Conservation (phyloP, 1,139 yeast species). For the Candida mesenterica region DNA sequence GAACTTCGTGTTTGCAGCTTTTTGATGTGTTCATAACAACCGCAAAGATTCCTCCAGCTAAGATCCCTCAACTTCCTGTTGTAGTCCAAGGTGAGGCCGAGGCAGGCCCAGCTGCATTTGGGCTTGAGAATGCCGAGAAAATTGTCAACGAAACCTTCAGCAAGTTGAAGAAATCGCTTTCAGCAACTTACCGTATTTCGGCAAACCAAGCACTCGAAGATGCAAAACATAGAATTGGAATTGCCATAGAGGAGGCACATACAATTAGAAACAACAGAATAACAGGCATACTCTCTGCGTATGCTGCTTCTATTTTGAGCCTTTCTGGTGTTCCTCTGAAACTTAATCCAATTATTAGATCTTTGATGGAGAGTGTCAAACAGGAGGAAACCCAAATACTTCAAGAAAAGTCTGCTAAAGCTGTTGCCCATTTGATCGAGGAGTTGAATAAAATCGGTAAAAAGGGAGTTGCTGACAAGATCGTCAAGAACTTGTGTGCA, state of each 20-base stretch:
- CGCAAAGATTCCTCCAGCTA: constrained; percentile 72
- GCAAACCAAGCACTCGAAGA: constrained; percentile 77
- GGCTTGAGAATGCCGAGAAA: constrained; percentile 72
- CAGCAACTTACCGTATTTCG: constrained; percentile 71
- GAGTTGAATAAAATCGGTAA: constrained; percentile 59
- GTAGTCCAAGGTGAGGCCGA: constrained; percentile 92
- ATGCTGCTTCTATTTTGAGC: constrained; percentile 71
- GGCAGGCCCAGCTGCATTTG: constrained; percentile 93
- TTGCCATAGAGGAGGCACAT: constrained; percentile 71
- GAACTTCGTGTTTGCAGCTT: constrained; percentile 85
- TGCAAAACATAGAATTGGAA: constrained; percentile 63
- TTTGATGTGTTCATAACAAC: constrained; percentile 73
- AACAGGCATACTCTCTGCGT: constrained; percentile 66
- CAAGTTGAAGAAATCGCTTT: constrained; percentile 59
- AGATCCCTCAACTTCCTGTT: constrained; percentile 80
- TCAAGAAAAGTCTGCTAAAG: constrained; percentile 68
- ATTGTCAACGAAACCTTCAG: constrained; percentile 65
- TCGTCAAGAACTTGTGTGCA: constrained; percentile 86
- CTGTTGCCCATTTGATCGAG: constrained; percentile 63
- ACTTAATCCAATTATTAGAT: constrained; percentile 82
- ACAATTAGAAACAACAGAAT: constrained; percentile 53
- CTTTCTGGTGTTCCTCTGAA: constrained; percentile 73
- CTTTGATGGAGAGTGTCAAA: constrained; percentile 91
- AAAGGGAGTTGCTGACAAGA: constrained; percentile 77
- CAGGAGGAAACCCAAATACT: constrained; percentile 64